Evolutionary conservation across 192 early-diverging fungal genomes (phyloP), one percentile per base, ranked within the genome.

Genomic region (Haplosporangium gracile): DNA sequence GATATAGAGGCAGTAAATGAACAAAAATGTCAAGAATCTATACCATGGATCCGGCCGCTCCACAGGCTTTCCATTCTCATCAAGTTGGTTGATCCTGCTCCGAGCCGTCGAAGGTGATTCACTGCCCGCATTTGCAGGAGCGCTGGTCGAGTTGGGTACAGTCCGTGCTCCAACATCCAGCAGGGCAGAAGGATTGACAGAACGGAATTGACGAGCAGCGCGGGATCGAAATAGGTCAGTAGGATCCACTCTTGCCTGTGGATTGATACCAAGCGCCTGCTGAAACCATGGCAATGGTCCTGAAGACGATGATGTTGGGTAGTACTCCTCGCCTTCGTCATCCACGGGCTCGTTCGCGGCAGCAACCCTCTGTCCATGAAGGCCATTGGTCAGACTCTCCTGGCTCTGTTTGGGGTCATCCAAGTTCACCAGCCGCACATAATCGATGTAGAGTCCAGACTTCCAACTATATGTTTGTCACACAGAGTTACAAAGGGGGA

Each of bases 261-360:
- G 70, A 9, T 29, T 65, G 36, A 78, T 51, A 4, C 82, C 76
- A 24, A 76, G 39, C 20, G 26, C 34, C 26, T 51, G 76, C n/a
- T 73, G 78, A 6, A 78, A 24, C 83, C 74, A 75, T 3, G 55
- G 39, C 10, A 68, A 29, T 32, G 43, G 22, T 29, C 20, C 43
- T 36, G 47, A n/a, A 2, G 74, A 49, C 0, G 57, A 63, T 4
- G 78, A 60, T 0, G 73, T 42, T 65, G 60, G 78, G 45, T 86
- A 86, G 47, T 86, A 80, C 51, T 86, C 79, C 42, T 86, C 84
- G 8, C 84, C 84, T 24, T 81, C 68, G 13, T 86, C 79, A 68
- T 81, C 74, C 49, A 81, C 84, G 4, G 72, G 60, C 29, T 86
- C 84, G 20, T 86, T 76, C 7, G 51, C 32, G 18, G 55, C 53